These are phyloP conservation scores for Apodospora peruviana DNA, from an alignment of 495 filamentous ascomycete species.

Conservation along the genomic window DNA sequence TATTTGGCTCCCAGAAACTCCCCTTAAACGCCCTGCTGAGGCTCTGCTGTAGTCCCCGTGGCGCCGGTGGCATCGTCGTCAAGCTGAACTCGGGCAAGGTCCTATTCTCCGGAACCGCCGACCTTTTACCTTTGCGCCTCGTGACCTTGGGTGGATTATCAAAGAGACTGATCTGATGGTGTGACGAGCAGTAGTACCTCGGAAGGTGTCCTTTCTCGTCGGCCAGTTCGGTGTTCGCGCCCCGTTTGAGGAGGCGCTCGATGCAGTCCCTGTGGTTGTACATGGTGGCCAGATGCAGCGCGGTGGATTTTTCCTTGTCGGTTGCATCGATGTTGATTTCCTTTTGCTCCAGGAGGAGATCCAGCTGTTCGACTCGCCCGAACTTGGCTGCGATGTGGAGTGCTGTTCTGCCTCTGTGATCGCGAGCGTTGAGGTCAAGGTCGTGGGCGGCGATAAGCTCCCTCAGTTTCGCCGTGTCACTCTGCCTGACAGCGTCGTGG, in stretches of 20 bases:
- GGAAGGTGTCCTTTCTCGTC: slow-evolving; percentile 7
- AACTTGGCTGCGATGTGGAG: slow-evolving; percentile 5
- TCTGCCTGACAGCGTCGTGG: not conserved
- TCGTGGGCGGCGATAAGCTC: not conserved
- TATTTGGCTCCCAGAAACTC: slow-evolving; percentile 6
- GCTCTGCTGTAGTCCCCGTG: not conserved
- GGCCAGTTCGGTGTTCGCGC: slow-evolving; percentile 4
- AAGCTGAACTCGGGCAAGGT: not conserved
- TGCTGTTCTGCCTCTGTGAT: not conserved
- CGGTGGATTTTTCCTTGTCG: not conserved
- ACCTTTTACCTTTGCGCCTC: not conserved
- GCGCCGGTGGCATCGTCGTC: not conserved
- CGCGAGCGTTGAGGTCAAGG: not conserved
- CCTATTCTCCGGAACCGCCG: not conserved
- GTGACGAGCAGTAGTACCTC: slow-evolving; percentile 3
- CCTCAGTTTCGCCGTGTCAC: not conserved
- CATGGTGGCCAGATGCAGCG: slow-evolving; percentile 2
- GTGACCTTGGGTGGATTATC: slow-evolving; percentile 3
- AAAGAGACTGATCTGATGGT: not conserved
- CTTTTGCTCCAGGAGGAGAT: slow-evolving; percentile 4
- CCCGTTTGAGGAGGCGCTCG: not conserved
- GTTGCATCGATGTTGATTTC: not conserved
- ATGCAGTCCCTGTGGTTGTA: not conserved
- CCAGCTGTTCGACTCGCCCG: not conserved
- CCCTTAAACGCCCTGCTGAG: not conserved